phyloP scores from a whole-genome alignment of 78 protist species.

The Isochrysis galbana region DNA sequence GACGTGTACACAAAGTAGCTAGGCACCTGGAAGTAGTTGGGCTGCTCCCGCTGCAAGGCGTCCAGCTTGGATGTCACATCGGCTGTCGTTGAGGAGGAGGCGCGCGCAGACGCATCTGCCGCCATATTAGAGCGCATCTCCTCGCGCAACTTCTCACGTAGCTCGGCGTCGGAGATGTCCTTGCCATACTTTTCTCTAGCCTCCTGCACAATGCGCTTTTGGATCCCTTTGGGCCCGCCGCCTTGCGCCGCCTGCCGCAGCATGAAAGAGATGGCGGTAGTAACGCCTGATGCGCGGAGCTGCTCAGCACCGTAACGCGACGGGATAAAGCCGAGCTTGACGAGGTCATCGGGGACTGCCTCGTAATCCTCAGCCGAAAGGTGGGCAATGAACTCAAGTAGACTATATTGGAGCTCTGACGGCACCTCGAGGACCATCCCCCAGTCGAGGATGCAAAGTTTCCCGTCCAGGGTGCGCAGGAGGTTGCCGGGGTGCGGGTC shows the following conservation, averaged over 20 bases:
- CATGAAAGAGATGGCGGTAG: not conserved
- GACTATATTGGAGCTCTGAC: not conserved
- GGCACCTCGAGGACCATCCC: not conserved
- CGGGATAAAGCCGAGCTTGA: constrained; percentile 30
- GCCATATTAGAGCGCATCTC: not conserved
- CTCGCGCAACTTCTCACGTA: not conserved
- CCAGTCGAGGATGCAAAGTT: constrained; percentile 54
- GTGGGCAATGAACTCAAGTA: constrained; percentile 30
- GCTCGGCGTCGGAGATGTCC: not conserved
- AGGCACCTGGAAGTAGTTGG: constrained; percentile 20
- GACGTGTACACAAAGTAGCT: constrained; percentile 31
- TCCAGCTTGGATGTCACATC: not conserved
- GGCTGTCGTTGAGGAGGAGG: not conserved
- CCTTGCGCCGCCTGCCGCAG: not conserved
- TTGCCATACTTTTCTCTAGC: not conserved
- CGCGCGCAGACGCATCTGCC: not conserved
- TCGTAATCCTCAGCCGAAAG: not conserved
- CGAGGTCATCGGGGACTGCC: constrained; percentile 3
- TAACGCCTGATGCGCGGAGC: not conserved
- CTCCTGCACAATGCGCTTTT: not conserved
- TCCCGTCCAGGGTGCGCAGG: constrained; percentile 40
- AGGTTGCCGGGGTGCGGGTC: constrained; percentile 56
- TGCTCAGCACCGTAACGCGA: not conserved
- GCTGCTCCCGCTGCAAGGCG: not conserved
- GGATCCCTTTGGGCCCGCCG: not conserved